Conservation (phyloP, 371 early-diverging fungal genomes). For the Coemansia sp. region DNA sequence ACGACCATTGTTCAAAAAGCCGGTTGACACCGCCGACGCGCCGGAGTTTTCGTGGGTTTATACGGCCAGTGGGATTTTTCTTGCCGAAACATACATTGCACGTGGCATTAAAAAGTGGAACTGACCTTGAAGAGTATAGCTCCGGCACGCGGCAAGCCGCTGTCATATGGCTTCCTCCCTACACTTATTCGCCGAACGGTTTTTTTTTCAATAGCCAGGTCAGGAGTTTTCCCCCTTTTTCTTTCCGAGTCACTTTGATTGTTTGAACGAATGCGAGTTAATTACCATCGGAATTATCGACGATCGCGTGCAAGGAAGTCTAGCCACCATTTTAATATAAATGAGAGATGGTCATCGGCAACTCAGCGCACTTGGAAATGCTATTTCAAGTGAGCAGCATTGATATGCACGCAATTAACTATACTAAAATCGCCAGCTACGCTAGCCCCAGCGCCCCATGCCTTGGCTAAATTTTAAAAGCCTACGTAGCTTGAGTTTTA, state of each 20-base stretch:
- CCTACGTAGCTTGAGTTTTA: background rate
- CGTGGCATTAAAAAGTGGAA: no score
- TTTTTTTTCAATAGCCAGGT: no score
- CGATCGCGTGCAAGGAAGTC: background rate
- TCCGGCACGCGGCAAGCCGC: no score
- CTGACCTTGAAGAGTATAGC: no score
- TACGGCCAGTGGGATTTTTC: background rate
- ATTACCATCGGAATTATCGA: background rate
- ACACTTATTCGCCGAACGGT: no score
- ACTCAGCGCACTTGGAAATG: no score
- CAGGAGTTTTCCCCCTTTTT: background rate
- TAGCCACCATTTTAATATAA: no score
- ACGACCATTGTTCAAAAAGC: conserved; percentile 34
- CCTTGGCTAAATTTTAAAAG: no score
- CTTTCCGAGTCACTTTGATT: background rate
- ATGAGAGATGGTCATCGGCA: no score
- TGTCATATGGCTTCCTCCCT: no score
- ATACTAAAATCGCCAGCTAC: background rate
- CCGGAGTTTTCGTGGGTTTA: background rate
- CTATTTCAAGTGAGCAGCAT: background rate
- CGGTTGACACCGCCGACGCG: background rate
- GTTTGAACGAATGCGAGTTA: background rate
- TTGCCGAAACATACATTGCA: background rate
- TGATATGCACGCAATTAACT: background rate
- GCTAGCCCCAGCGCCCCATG: no score